These are phyloP conservation scores for Lactarius hatsudake DNA, from an alignment of 768 basidiomycete genomes.

Conservation along the genomic window DNA sequence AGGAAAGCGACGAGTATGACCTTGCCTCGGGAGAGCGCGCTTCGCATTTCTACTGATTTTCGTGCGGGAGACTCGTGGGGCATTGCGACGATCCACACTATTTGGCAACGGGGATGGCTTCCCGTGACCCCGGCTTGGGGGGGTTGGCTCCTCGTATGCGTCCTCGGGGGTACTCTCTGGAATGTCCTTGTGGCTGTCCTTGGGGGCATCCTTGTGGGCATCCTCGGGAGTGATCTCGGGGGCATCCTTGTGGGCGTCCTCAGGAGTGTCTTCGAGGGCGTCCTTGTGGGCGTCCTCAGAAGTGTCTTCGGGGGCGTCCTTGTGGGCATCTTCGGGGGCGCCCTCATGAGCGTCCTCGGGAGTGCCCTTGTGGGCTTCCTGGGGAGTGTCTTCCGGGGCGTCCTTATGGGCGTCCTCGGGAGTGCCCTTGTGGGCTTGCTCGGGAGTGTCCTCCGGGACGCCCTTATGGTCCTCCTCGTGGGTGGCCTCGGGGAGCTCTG, in stretches of 20 bases:
- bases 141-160: constrained; percentile 2
- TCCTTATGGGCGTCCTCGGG: background rate
- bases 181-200: background rate
- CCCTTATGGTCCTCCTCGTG: background rate
- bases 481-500: background rate
- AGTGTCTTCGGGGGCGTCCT: background rate
- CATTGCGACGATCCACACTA: constrained; percentile 11
- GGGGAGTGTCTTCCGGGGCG: background rate
- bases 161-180: background rate
- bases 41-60: constrained; percentile 8
- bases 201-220: background rate
- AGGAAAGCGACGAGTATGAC: constrained; percentile 11
- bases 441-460: background rate
- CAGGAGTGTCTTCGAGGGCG: background rate
- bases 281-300: background rate
- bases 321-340: background rate
- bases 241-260: background rate
- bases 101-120: constrained; percentile 21
- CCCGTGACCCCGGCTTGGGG: constrained; percentile 16
- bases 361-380: background rate
- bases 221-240: background rate
- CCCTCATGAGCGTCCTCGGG: background rate
- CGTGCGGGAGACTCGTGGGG: constrained; percentile 14
- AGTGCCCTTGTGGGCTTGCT: background rate
- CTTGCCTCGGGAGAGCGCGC: background rate